Evolutionary conservation across 371 early-diverging fungal species (phyloP).

Genomic region (Zychaea mexicana): DNA sequence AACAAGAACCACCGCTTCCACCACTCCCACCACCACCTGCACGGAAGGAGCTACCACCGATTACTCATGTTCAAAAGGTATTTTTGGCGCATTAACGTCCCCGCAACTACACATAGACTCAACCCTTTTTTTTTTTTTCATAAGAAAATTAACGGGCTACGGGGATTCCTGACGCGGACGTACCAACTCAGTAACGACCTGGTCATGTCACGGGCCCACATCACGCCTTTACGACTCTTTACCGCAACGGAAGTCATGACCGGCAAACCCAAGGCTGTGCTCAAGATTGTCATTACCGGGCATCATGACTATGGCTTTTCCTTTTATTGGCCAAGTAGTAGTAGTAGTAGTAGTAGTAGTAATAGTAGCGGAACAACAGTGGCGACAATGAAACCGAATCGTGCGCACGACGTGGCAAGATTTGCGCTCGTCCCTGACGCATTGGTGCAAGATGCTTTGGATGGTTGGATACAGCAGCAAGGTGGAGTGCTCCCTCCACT

Average conservation of each 20-base stretch:
- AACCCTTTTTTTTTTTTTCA: neutral
- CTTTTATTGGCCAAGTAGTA: slow-evolving; percentile 17
- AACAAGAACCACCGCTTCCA: neutral
- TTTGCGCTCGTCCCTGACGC: slow-evolving; percentile 12
- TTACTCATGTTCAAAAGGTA: slow-evolving; percentile 26
- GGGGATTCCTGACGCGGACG: slow-evolving; percentile 25
- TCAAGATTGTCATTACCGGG: slow-evolving; percentile 14
- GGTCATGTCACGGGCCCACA: slow-evolving; percentile 19
- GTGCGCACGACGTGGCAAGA: slow-evolving; percentile 7
- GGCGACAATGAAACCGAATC: neutral
- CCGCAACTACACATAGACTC: neutral
- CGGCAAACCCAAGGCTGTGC: slow-evolving; percentile 20
- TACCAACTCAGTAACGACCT: slow-evolving; percentile 23
- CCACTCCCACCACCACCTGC: neutral
- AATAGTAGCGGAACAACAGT: no score
- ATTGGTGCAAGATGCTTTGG: slow-evolving; percentile 12
- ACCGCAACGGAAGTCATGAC: slow-evolving; percentile 17
- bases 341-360: no score
- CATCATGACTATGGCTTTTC: slow-evolving; percentile 6
- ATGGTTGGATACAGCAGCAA: slow-evolving; percentile 16
- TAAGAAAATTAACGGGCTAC: slow-evolving; percentile 23
- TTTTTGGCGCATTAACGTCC: neutral
- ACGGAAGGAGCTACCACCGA: slow-evolving; percentile 4
- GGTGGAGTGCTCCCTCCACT: slow-evolving; percentile 15
- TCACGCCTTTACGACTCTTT: slow-evolving; percentile 18